phyloP scores from a whole-genome alignment of 768 basidiomycete species.

The Ephemerocybe angulata region DNA sequence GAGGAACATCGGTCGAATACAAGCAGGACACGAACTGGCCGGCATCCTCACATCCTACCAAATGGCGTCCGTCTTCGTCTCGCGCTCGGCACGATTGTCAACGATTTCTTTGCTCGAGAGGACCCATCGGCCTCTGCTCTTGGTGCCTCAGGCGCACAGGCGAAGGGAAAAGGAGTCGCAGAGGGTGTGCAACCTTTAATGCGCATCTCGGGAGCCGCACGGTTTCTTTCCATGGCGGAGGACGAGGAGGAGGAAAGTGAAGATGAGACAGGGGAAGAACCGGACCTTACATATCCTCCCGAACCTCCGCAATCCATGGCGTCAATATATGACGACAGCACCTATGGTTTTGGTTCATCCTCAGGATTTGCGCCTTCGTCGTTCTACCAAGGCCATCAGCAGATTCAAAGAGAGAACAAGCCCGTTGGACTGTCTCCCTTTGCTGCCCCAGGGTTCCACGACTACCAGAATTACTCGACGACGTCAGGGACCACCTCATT shows the following conservation, averaged over 20 bases:
- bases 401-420: conserved; percentile 14
- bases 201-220: too few species aligned
- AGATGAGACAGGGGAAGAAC: neutral
- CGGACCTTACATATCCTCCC: conserved; percentile 5
- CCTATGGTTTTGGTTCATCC: too few species aligned
- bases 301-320: too few species aligned
- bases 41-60: conserved; percentile 62
- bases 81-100: conserved; percentile 71
- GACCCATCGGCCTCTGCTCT: too few species aligned
- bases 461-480: neutral
- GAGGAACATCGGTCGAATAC: too few species aligned
- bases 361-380: too few species aligned
- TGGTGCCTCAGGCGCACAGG: too few species aligned
- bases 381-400: neutral
- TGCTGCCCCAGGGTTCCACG: conserved; percentile 2
- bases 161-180: neutral
- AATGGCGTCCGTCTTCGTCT: conserved; percentile 79
- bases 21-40: conserved; percentile 23
- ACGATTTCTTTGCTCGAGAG: conserved; percentile 78
- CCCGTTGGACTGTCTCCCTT: conserved; percentile 10
- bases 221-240: too few species aligned
- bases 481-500: too few species aligned
- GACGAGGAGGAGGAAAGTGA: too few species aligned
- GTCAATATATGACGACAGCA: too few species aligned
- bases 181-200: too few species aligned